Evolutionary conservation across 305 asterid species (phyloP).

Genomic region (Solanum hybrid): DNA sequence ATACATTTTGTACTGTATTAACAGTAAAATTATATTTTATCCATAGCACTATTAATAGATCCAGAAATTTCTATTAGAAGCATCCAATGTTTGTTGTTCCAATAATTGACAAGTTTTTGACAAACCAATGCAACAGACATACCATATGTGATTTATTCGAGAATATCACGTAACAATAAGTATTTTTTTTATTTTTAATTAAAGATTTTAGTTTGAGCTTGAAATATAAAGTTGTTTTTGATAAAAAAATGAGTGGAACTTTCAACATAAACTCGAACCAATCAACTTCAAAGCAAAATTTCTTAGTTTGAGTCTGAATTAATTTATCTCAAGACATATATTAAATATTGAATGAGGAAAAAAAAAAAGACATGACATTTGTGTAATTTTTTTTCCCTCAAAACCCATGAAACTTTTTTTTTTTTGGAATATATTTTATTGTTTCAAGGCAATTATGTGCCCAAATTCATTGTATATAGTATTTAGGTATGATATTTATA

Average conservation of each 20-base stretch:
- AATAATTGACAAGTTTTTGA: neutral
- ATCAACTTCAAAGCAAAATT: fast-evolving
- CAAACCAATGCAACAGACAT: neutral
- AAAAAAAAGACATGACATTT: neutral
- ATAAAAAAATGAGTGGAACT: neutral
- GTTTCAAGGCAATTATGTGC: neutral
- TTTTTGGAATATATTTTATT: neutral
- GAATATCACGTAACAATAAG: fast-evolving
- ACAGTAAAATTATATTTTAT: neutral
- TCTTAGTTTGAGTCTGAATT: no score
- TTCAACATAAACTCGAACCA: no score
- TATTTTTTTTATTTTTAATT: neutral
- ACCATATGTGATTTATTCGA: neutral
- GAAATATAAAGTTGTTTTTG: no score
- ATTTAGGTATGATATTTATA: neutral
- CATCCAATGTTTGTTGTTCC: neutral
- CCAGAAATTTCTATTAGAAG: neutral
- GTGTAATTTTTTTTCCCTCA: neutral
- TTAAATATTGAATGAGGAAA: neutral
- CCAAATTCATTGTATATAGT: neutral
- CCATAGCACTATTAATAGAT: neutral
- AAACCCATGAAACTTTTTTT: neutral
- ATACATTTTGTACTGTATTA: neutral
- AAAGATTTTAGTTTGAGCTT: neutral
- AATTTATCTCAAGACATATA: no score